Evolutionary conservation across 768 basidiomycete species (phyloP).

Genomic region (Calocybe cyanea): DNA sequence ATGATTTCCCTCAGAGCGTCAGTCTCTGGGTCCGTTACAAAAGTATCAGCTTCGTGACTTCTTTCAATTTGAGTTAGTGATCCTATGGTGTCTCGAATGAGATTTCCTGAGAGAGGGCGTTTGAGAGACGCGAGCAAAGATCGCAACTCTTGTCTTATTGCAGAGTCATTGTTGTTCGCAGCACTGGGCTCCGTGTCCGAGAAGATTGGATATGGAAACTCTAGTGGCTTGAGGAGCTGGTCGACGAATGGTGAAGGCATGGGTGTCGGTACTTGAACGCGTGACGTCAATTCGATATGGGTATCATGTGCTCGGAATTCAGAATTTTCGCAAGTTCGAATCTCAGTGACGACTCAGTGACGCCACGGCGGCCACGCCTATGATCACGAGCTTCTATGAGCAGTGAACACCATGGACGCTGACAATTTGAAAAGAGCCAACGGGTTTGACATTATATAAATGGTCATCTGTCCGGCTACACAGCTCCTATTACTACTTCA

Average conservation of each 20-base stretch:
- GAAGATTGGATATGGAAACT: slow-evolving; percentile 20
- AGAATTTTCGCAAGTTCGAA: too few species aligned
- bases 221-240: slow-evolving; percentile 31
- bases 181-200: slow-evolving; percentile 5
- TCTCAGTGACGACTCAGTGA: too few species aligned
- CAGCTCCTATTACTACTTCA: too few species aligned
- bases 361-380: too few species aligned
- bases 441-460: too few species aligned
- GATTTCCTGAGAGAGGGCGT: slow-evolving; percentile 17
- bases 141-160: slow-evolving; percentile 31
- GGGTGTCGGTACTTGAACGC: slow-evolving; percentile 6
- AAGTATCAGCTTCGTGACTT: slow-evolving; percentile 3
- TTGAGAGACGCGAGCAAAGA: slow-evolving; percentile 35
- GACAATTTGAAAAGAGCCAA: too few species aligned
- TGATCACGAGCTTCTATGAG: too few species aligned
- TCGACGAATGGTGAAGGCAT: slow-evolving; percentile 37
- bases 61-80: slow-evolving; percentile 26
- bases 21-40: slow-evolving; percentile 28
- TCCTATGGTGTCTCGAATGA: slow-evolving; percentile 23
- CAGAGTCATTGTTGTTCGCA: slow-evolving; percentile 2
- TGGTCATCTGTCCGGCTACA: too few species aligned
- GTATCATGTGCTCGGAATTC: too few species aligned
- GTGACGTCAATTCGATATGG: slow-evolving; percentile 21
- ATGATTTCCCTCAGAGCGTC: slow-evolving; percentile 39
- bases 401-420: too few species aligned